Base-by-base conservation (phyloP, 345 rosid species). In the Limnanthes douglasii region DNA sequence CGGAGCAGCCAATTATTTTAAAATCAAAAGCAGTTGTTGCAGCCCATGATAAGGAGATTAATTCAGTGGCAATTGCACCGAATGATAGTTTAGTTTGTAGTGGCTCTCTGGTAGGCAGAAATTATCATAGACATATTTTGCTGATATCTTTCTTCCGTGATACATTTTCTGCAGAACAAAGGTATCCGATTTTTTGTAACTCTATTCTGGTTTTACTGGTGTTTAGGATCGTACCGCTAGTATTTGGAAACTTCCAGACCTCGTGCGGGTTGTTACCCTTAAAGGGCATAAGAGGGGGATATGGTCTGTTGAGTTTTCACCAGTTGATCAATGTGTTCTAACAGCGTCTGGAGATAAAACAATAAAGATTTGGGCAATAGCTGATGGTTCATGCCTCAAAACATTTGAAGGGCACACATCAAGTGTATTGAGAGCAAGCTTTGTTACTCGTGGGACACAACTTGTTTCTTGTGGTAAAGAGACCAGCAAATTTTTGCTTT, bases 271-370 rank as follows among this genome's bases (percentile, higher is more conserved):
- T 30, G 84, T 80, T 32, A 73, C 67, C 22, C 76, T 84, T 21
- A 71, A 39, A 57, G 98, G 98, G 44, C 98, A 90, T 45, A 84
- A 84, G 53, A 72, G 95, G 55, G 86, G 98, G 50, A 43, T 90
- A 45, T 90, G 92, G 92, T 90, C 86, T 36, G 98, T 90, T 3
- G 92, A 90, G 65, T 90, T 90, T 60, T 90, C 98, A 43, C 86
- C 94, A 9, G 72, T 84, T 45, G 98, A 90, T 76, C 86, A 80
- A 54, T 85, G 93, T 66, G 79, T 88, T 35, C 70, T 88, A 50
- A 88, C 98, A 11, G 83, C 94, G 24, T 84, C 98, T 37, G 98
- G 86, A 9, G 98, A 88, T 69, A 76, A 74, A 59, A 79, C 94
- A 12, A 62, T 88, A 41, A 88, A 74, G 57, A 76, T 88, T 51